Evolutionary conservation across 2,329 filamentous ascomycete genomes (phyloP).

Genomic region (Colletotrichum tropicicola): DNA sequence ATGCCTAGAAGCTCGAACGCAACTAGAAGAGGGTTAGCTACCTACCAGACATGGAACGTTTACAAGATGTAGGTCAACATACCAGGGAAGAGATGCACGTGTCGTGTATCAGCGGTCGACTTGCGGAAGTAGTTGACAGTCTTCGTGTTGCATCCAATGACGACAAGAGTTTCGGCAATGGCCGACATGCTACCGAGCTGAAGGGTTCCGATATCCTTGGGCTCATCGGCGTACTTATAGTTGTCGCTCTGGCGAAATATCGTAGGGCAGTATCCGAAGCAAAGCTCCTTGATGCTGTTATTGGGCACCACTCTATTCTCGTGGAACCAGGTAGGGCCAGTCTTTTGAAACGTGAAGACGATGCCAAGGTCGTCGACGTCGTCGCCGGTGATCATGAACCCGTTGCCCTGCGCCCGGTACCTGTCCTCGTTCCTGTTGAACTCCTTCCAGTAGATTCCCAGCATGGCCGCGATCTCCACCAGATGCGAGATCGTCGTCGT

Average conservation of each 20-base stretch:
- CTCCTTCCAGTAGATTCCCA: constrained; percentile 51
- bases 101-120: constrained; percentile 26
- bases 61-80: no score
- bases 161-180: constrained; percentile 45
- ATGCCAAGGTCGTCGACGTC: constrained; percentile 46
- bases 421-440: constrained; percentile 47
- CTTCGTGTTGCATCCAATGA: constrained; percentile 48
- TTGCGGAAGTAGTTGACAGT: constrained; percentile 41
- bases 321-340: constrained; percentile 44
- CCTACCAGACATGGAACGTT: no score
- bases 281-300: constrained; percentile 46
- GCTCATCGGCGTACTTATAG: constrained; percentile 32
- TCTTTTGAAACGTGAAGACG: constrained; percentile 48
- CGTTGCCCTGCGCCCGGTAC: constrained; percentile 47
- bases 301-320: constrained; percentile 46
- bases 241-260: constrained; percentile 39
- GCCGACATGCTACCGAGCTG: constrained; percentile 36
- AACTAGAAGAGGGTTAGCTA: constrained; percentile 36
- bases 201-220: constrained; percentile 33
- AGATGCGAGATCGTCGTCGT: constrained; percentile 46
- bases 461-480: constrained; percentile 44
- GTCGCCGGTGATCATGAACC: constrained; percentile 42
- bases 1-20: constrained; percentile 52
- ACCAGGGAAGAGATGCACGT: constrained; percentile 38
- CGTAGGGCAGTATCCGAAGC: constrained; percentile 50